Conservation (phyloP, 2,329 filamentous ascomycete genomes). For the Coleophoma cylindrospora region DNA sequence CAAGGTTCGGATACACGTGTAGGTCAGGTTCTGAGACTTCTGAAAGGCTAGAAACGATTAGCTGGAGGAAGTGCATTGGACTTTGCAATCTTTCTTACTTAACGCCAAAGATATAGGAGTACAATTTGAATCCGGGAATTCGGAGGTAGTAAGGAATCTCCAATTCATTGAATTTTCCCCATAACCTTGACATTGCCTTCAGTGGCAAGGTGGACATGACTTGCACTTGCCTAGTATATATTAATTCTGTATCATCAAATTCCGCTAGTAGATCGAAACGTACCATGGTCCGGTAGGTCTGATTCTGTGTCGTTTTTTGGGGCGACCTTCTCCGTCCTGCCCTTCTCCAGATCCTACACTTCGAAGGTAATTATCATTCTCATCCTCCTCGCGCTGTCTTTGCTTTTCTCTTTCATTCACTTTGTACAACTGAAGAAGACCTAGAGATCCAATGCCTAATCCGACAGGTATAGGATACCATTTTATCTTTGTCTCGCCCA, state of each 20-base stretch:
- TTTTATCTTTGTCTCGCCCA: slow-evolving; percentile 59
- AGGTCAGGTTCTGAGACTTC: slow-evolving; percentile 88
- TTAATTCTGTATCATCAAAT: slow-evolving; percentile 8
- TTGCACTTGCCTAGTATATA: slow-evolving; percentile 53
- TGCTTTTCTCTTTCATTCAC: slow-evolving; percentile 45
- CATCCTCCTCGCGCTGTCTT: slow-evolving; percentile 30
- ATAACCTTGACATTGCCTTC: slow-evolving; percentile 66
- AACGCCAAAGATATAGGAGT: slow-evolving; percentile 69
- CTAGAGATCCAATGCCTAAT: slow-evolving; percentile 63
- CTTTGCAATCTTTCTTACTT: slow-evolving; percentile 37
- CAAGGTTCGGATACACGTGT: slow-evolving; percentile 85
- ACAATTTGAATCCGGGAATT: slow-evolving; percentile 69
- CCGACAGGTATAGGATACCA: slow-evolving; percentile 70
- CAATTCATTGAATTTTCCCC: slow-evolving; percentile 71
- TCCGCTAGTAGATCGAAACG: slow-evolving; percentile 5
- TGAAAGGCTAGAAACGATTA: slow-evolving; percentile 50
- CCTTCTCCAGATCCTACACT: slow-evolving; percentile 31
- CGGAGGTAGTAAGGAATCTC: slow-evolving; percentile 66
- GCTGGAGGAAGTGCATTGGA: neutral
- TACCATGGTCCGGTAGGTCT: slow-evolving; percentile 64
- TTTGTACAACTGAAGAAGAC: slow-evolving; percentile 59
- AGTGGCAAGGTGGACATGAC: slow-evolving; percentile 70
- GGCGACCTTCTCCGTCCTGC: slow-evolving; percentile 30
- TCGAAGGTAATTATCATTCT: slow-evolving; percentile 7
- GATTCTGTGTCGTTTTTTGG: slow-evolving; percentile 47